Evolutionary conservation across 140 eudicot species (phyloP).

Genomic region (Ambrosia hybrid): DNA sequence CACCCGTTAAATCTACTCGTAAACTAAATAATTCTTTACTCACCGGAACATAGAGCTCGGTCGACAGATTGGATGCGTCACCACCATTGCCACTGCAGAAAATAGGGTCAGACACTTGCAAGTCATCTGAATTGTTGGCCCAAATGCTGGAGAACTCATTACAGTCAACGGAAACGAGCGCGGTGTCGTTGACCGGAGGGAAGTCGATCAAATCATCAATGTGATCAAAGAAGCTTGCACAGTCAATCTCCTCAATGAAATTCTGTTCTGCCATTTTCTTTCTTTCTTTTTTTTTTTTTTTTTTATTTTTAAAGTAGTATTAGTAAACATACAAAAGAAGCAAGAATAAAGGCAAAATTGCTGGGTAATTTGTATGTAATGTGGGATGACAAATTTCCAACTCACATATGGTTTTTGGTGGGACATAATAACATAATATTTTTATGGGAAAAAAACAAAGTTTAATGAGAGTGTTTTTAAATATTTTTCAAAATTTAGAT

Average conservation of each 20-base stretch:
- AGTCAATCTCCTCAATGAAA: conserved; percentile 70
- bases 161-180: conserved; percentile 37
- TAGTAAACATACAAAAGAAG: neutral
- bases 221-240: conserved; percentile 83
- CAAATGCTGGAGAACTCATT: conserved; percentile 58
- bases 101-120: conserved; percentile 50
- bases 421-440: neutral
- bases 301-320: no score
- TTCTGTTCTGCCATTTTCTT: conserved; percentile 46
- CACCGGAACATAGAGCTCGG: conserved; percentile 89
- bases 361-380: neutral
- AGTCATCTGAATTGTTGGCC: conserved; percentile 35
- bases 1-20: no score
- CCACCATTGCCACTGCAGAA: conserved; percentile 38
- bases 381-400: neutral
- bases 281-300: no score
- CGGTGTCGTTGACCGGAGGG: conserved; percentile 61
- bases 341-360: neutral
- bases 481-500: neutral
- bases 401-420: neutral
- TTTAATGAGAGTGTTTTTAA: neutral
- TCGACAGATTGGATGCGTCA: conserved; percentile 48
- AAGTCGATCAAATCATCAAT: conserved; percentile 89
- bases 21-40: conserved; percentile 11
- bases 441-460: neutral